Percentiles rank a stretch among this genome's conserved stretches.
These are phyloP conservation scores for Nothophoma quercina DNA, from an alignment of 2,329 filamentous ascomycete genomes.

Conservation along the genomic window DNA sequence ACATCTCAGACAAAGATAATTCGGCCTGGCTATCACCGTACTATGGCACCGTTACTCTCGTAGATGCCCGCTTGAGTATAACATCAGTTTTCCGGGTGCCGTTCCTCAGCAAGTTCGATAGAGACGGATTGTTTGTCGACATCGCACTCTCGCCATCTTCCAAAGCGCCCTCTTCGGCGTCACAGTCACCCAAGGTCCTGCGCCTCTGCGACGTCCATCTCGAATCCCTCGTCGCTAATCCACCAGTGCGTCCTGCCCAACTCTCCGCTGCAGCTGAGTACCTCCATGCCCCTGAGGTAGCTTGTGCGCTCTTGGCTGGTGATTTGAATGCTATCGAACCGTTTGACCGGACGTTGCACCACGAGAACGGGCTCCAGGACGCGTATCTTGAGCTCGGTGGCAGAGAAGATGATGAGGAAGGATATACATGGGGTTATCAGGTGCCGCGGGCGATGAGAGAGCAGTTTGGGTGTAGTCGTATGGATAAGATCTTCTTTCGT, in stretches of 20 bases:
- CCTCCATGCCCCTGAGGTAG: slow-evolving; percentile 50
- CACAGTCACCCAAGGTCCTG: slow-evolving; percentile 34
- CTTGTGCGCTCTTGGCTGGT: slow-evolving; percentile 59
- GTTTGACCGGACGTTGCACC: slow-evolving; percentile 60
- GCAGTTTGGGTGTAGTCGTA: slow-evolving; percentile 59
- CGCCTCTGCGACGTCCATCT: slow-evolving; percentile 66
- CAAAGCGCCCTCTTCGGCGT: neutral
- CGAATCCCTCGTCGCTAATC: slow-evolving; percentile 60
- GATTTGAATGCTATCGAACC: slow-evolving; percentile 67
- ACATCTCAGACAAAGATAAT: slow-evolving; percentile 57
- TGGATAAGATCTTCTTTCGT: slow-evolving; percentile 63
- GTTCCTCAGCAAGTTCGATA: slow-evolving; percentile 57
- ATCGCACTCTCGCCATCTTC: slow-evolving; percentile 36
- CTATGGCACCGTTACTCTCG: slow-evolving; percentile 63
- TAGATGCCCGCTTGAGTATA: slow-evolving; percentile 58
- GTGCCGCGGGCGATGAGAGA: slow-evolving; percentile 48
- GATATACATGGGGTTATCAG: slow-evolving; percentile 68
- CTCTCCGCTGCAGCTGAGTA: slow-evolving; percentile 54
- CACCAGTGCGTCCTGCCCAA: slow-evolving; percentile 60
- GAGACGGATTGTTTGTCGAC: slow-evolving; percentile 66
- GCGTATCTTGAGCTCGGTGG: slow-evolving; percentile 62
- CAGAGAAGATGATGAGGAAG: slow-evolving; percentile 58
- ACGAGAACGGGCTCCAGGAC: slow-evolving; percentile 60
- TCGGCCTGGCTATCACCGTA: slow-evolving; percentile 54
- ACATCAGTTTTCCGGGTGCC: slow-evolving; percentile 61